phyloP scores from a whole-genome alignment of 225 moss, liverwort and hornwort species.

The Sphagnum tenellum region DNA sequence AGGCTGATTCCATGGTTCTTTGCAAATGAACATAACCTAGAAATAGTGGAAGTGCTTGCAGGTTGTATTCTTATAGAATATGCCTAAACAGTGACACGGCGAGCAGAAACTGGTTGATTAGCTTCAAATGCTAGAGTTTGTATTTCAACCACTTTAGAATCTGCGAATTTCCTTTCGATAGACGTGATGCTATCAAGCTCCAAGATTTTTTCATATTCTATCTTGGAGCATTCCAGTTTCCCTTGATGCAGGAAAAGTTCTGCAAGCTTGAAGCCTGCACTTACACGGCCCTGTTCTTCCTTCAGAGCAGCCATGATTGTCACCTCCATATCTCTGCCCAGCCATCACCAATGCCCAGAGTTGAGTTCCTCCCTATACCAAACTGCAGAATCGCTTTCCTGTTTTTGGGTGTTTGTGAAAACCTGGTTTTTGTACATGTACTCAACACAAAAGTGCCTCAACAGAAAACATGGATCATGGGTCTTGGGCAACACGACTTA shows the following conservation, averaged over 20 bases:
- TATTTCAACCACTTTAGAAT: constrained; percentile 11
- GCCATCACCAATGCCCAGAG: not conserved
- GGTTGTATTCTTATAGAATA: no score
- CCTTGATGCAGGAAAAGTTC: constrained; percentile 51
- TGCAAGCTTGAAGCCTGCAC: constrained; percentile 33
- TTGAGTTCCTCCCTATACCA: not conserved
- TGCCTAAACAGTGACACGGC: constrained; percentile 21
- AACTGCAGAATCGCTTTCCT: no score
- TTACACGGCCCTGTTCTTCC: constrained; percentile 23
- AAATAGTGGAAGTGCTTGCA: no score
- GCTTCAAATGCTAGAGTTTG: constrained; percentile 2
- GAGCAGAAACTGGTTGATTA: not conserved
- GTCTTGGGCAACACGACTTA: constrained; percentile 2
- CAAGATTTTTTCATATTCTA: constrained; percentile 34
- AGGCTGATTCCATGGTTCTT: no score
- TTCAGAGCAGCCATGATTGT: constrained; percentile 40
- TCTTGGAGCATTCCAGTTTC: constrained; percentile 31
- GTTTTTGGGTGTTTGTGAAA: no score
- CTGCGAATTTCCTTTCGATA: constrained; percentile 2
- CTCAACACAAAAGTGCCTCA: no score
- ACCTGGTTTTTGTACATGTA: no score
- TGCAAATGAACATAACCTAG: no score
- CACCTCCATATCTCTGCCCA: constrained; percentile 56
- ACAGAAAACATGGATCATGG: no score
- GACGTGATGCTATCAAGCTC: not conserved